Percentiles rank a stretch among this genome's conserved stretches.
Conservation (phyloP, 345 rosid species). For the Citrus hindsii region DNA sequence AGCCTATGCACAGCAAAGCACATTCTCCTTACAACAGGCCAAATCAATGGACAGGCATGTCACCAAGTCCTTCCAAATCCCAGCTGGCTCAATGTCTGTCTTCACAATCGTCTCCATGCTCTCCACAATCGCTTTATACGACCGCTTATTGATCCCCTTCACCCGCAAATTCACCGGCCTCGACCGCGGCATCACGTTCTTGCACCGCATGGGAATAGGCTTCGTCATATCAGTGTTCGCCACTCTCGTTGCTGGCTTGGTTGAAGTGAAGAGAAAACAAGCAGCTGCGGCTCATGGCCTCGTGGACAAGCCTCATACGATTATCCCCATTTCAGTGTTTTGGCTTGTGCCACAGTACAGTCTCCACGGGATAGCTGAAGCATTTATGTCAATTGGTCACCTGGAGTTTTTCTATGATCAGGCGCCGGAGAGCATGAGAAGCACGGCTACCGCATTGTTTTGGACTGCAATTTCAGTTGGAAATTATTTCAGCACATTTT, state of each 20-base stretch:
- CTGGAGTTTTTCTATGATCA: constrained; percentile 55
- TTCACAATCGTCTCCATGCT: constrained; percentile 46
- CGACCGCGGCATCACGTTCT: constrained; percentile 39
- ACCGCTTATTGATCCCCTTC: constrained; percentile 32
- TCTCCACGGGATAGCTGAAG: constrained; percentile 1
- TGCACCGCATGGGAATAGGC: constrained; percentile 52
- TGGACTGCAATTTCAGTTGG: constrained; percentile 41
- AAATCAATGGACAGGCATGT: constrained; percentile 46
- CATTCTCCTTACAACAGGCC: constrained; percentile 51
- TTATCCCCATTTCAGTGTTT: constrained; percentile 35
- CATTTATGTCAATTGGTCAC: constrained; percentile 46
- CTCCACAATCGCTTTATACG: constrained; percentile 36
- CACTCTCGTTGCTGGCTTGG: constrained; percentile 44
- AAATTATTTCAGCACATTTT: constrained; percentile 40
- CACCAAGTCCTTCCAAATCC: constrained; percentile 34
- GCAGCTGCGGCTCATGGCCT: constrained; percentile 29
- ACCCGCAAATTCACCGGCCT: constrained; percentile 36
- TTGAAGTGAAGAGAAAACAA: constrained; percentile 39
- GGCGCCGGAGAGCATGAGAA: constrained; percentile 57
- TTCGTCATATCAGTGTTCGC: constrained; percentile 41
- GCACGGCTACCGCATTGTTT: constrained; percentile 42
- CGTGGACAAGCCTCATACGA: constrained; percentile 16
- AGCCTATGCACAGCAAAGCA: constrained; percentile 42
- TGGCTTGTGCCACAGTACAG: constrained; percentile 53
- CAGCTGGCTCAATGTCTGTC: constrained; percentile 49